phyloP scores from a whole-genome alignment of 2,329 filamentous ascomycete genomes.

The Arthrobotrys iridis region DNA sequence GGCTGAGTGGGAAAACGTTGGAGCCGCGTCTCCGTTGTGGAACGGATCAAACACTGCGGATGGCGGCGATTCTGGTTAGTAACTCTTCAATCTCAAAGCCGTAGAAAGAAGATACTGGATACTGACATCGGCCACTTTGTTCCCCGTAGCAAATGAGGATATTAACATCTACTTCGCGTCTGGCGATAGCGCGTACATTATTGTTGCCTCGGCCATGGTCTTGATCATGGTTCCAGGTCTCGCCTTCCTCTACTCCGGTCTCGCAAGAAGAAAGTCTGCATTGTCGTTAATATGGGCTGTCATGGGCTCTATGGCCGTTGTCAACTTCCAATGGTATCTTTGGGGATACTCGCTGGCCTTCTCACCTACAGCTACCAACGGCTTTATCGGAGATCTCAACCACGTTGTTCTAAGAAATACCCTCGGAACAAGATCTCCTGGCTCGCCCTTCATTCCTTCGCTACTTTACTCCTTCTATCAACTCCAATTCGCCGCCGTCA shows the following conservation, averaged over 20 bases:
- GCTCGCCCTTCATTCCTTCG: conserved; percentile 86
- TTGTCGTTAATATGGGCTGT: conserved; percentile 96
- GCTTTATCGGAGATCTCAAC: conserved; percentile 88
- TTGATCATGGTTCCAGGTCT: conserved; percentile 96
- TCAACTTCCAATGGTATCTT: conserved; percentile 99
- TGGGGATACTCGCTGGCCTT: conserved; percentile 98
- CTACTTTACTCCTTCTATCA: conserved; percentile 95
- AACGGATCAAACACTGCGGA: conserved; percentile 38
- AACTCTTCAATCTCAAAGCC: not conserved
- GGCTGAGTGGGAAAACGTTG: conserved; percentile 46
- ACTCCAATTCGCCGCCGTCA: conserved; percentile 97
- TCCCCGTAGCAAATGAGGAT: conserved; percentile 76
- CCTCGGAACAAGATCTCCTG: conserved; percentile 83
- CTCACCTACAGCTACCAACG: conserved; percentile 80
- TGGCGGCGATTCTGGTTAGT: conserved; percentile 51
- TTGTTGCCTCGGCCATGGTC: conserved; percentile 90
- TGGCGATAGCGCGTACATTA: conserved; percentile 93
- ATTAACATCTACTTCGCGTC: conserved; percentile 92
- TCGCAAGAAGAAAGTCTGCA: conserved; percentile 96
- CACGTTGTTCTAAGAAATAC: conserved; percentile 91
- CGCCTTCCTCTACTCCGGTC: conserved; percentile 95
- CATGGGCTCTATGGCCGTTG: conserved; percentile 90
- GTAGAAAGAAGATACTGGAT: not conserved
- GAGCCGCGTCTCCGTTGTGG: conserved; percentile 44
- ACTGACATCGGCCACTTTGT: no score